These are phyloP conservation scores for Yamadazyma jaroonii DNA, from an alignment of 1,139 yeast genomes.

Conservation along the genomic window DNA sequence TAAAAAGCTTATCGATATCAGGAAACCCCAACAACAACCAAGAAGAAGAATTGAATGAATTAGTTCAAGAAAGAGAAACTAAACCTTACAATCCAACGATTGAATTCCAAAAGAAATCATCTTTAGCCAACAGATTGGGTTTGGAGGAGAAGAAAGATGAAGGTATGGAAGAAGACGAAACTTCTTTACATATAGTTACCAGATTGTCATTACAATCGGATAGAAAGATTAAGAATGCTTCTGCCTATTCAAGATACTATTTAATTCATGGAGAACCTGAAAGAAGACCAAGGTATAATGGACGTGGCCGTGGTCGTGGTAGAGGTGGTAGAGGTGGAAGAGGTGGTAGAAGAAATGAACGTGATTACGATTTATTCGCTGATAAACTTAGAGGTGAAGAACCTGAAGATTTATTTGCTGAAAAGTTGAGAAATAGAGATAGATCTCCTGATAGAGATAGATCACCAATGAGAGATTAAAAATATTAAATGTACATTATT, in stretches of 20 bases:
- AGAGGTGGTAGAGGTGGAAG: slow-evolving; percentile 37
- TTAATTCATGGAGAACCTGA: slow-evolving; percentile 75
- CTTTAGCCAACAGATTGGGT: slow-evolving; percentile 31
- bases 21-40: slow-evolving; percentile 8
- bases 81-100: slow-evolving; percentile 38
- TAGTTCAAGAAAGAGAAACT: slow-evolving; percentile 34
- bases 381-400: slow-evolving; percentile 13
- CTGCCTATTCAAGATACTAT: slow-evolving; percentile 63
- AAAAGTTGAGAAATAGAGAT: slow-evolving; percentile 19
- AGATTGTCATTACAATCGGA: slow-evolving; percentile 57
- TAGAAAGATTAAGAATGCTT: slow-evolving; percentile 56
- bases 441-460: slow-evolving; percentile 10
- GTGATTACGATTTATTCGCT: slow-evolving; percentile 33
- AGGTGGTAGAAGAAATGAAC: slow-evolving; percentile 8
- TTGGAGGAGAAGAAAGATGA: slow-evolving; percentile 14
- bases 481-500: background rate
- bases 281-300: slow-evolving; percentile 27
- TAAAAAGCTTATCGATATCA: slow-evolving; percentile 27
- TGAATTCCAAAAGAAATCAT: slow-evolving; percentile 33
- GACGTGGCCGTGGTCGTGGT: slow-evolving; percentile 68
- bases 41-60: slow-evolving; percentile 17
- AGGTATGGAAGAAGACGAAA: slow-evolving; percentile 45
- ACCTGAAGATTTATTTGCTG: slow-evolving; percentile 40
- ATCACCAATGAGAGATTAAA: slow-evolving; percentile 14
- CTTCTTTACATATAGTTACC: slow-evolving; percentile 37